Conservation (phyloP, 305 asterid species). For the Rubia tinctorum region DNA sequence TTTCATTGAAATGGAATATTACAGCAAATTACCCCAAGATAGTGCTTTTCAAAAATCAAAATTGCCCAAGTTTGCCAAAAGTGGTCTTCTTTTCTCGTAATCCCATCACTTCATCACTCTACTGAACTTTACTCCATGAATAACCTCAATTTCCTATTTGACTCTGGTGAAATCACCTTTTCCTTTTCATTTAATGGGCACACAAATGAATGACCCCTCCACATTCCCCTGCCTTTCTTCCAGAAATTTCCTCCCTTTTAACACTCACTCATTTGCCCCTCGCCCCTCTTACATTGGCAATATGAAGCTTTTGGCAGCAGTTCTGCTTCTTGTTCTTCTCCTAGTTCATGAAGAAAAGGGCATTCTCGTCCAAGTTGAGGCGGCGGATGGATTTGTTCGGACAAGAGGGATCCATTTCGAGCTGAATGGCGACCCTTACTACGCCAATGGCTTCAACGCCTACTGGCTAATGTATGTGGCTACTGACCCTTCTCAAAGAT, state of each 20-base stretch:
- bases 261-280: neutral
- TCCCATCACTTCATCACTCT: neutral
- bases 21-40: too few species aligned
- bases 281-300: neutral
- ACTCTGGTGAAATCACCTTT: neutral
- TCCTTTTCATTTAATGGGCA: neutral
- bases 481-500: slow-evolving; percentile 63
- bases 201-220: slow-evolving; percentile 13
- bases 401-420: slow-evolving; percentile 63
- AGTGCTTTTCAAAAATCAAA: neutral
- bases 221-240: slow-evolving; percentile 18
- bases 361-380: slow-evolving; percentile 26
- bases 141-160: neutral
- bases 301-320: slow-evolving; percentile 41
- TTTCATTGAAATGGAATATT: too few species aligned
- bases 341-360: slow-evolving; percentile 38
- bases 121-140: neutral
- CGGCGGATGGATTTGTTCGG: slow-evolving; percentile 53
- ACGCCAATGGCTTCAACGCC: slow-evolving; percentile 89
- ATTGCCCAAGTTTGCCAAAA: neutral
- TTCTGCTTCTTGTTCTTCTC: slow-evolving; percentile 33
- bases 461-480: slow-evolving; percentile 88
- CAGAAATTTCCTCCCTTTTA: neutral
- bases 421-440: slow-evolving; percentile 57
- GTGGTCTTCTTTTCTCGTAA: neutral